A percentile compares a stretch with the other conserved stretches of the same genome.
Conservation (phyloP, 2,329 filamentous ascomycete genomes). For the Claviceps sorghi region DNA sequence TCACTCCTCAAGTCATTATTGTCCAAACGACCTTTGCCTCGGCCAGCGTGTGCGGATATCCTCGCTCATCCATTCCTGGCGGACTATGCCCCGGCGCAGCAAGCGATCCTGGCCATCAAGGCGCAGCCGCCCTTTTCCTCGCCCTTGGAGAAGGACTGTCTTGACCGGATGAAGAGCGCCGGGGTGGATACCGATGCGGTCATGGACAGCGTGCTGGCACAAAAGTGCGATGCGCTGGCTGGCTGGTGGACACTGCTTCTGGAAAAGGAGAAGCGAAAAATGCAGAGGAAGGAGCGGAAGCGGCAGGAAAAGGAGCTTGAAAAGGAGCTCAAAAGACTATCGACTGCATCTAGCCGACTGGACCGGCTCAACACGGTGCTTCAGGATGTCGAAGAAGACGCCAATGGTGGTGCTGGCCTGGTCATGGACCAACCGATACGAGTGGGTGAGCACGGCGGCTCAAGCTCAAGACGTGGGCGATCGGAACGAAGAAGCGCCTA, state of each 20-base stretch:
- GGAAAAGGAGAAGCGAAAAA: slow-evolving; percentile 88
- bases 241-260: slow-evolving; percentile 94
- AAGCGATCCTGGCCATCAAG: slow-evolving; percentile 72
- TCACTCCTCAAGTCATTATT: slow-evolving; percentile 66
- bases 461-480: slow-evolving; percentile 56
- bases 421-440: slow-evolving; percentile 26
- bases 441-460: slow-evolving; percentile 28
- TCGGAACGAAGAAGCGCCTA: slow-evolving; percentile 60
- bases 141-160: slow-evolving; percentile 71
- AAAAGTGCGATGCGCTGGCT: slow-evolving; percentile 76
- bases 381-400: slow-evolving; percentile 64
- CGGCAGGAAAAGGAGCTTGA: slow-evolving; percentile 74
- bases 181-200: slow-evolving; percentile 90
- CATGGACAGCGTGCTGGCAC: slow-evolving; percentile 82
- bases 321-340: slow-evolving; percentile 65
- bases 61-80: slow-evolving; percentile 75
- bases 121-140: slow-evolving; percentile 75
- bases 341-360: slow-evolving; percentile 75
- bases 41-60: slow-evolving; percentile 73
- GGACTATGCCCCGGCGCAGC: slow-evolving; percentile 76
- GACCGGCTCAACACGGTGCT: slow-evolving; percentile 67
- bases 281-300: slow-evolving; percentile 63
- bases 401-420: slow-evolving; percentile 14
- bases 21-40: slow-evolving; percentile 74
- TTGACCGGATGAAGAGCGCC: slow-evolving; percentile 84